phyloP scores from a whole-genome alignment of 805 yeast genomes.

The Wickerhamiella parazyma region DNA sequence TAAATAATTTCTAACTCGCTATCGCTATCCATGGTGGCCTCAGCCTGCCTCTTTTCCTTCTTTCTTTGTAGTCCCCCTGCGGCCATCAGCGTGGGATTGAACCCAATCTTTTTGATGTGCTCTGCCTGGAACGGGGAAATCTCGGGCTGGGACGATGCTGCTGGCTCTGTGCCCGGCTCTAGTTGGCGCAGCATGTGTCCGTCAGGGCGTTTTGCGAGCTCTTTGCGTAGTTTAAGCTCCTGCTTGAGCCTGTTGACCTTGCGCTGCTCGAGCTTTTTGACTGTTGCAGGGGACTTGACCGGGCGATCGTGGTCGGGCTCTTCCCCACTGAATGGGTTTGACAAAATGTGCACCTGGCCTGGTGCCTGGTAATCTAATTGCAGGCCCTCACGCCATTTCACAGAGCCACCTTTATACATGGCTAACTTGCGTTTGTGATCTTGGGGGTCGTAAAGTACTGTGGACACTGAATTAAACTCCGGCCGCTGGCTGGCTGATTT shows the following conservation, averaged over 20 bases:
- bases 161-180: slow-evolving; percentile 16
- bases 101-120: slow-evolving; percentile 20
- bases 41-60: neutral
- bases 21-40: slow-evolving; percentile 13
- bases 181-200: slow-evolving; percentile 19
- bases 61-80: neutral
- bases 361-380: slow-evolving; percentile 22
- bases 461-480: slow-evolving; percentile 54
- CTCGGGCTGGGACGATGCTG: neutral
- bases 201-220: slow-evolving; percentile 20
- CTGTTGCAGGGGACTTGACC: neutral
- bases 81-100: slow-evolving; percentile 17
- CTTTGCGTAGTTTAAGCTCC: slow-evolving; percentile 25
- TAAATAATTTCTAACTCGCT: slow-evolving; percentile 16
- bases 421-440: slow-evolving; percentile 31
- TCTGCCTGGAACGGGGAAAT: slow-evolving; percentile 16
- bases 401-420: slow-evolving; percentile 28
- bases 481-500: slow-evolving; percentile 48
- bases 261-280: slow-evolving; percentile 23
- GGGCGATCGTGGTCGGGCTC: slow-evolving; percentile 3
- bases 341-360: slow-evolving; percentile 15
- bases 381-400: slow-evolving; percentile 20
- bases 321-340: neutral
- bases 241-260: slow-evolving; percentile 19
- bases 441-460: slow-evolving; percentile 42